Percentiles rank a stretch among this genome's conserved stretches.
Evolutionary conservation across 495 filamentous ascomycete genomes (phyloP).

Genomic region (Emericellopsis terricola): DNA sequence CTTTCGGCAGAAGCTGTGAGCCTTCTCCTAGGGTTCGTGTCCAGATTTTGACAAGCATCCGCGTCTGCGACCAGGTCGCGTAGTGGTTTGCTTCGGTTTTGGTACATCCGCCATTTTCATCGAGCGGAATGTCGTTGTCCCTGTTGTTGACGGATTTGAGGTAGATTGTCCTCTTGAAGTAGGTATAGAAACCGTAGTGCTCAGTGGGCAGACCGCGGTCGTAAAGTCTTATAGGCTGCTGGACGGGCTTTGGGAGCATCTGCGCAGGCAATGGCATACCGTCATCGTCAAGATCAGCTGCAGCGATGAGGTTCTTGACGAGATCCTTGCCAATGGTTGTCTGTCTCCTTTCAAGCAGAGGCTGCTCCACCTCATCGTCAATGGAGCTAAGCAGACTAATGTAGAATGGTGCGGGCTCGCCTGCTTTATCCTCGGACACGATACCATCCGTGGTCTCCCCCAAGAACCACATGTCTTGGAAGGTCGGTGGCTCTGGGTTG

Average conservation of each 20-base stretch:
- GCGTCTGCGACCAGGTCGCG: conserved; percentile 68
- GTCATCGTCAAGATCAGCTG: conserved; percentile 40
- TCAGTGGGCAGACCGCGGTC: conserved; percentile 63
- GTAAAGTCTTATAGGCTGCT: conserved; percentile 74
- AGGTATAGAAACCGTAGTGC: conserved; percentile 87
- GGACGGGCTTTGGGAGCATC: conserved; percentile 45
- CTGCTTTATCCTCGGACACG: conserved; percentile 35
- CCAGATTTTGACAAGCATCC: conserved; percentile 86
- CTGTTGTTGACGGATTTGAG: conserved; percentile 33
- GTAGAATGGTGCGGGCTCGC: conserved; percentile 54
- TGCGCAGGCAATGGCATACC: conserved; percentile 53
- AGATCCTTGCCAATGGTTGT: conserved; percentile 10
- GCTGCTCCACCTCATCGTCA: conserved; percentile 14
- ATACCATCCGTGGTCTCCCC: conserved; percentile 69
- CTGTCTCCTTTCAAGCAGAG: conserved; percentile 18
- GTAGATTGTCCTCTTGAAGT: conserved; percentile 81
- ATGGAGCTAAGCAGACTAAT: conserved; percentile 29
- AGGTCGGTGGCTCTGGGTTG: conserved; percentile 42
- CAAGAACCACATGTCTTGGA: conserved; percentile 56
- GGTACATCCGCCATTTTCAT: conserved; percentile 46
- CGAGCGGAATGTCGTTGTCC: conserved; percentile 25
- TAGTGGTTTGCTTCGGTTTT: conserved; percentile 41
- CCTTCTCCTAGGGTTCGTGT: conserved; percentile 36
- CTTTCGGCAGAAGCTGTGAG: conserved; percentile 14
- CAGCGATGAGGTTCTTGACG: conserved; percentile 34